Evolutionary conservation across 495 filamentous ascomycete species (phyloP), one percentile per base, ranked within the genome.

Genomic region (Friedmanniomyces simplex): DNA sequence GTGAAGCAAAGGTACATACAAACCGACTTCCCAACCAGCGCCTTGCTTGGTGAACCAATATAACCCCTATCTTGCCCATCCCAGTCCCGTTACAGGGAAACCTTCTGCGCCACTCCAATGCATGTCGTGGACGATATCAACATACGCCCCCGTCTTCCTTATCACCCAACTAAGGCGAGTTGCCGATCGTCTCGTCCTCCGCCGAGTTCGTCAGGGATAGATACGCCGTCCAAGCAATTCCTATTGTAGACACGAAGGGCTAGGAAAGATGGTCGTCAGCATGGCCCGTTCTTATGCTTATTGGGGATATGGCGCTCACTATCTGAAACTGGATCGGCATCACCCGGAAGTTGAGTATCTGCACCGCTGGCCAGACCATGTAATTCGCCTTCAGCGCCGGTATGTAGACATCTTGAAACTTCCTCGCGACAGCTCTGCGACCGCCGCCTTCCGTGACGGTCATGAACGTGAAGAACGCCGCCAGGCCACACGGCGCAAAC

Each of bases 161-260:
- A 4, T 24, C n/a, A 32, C 34, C 32, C 6, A 11, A 5, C 54
- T 57, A 57, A 39, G 54, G 54, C 21, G 54, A 57, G 22, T n/a
- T 25, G 8, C 28, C 51, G 14, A 54, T 49, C 3, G 24, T 34
- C 55, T 62, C 49, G 51, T 95, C 85, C 50, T 91, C 89, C 0
- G 91, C 73, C 25, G 91, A 86, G 69, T 97, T 99, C 54, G 88
- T 93, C 4, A 99, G 78, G 0, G 91, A 96, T 25, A 99, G 81
- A 69, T 96, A 99, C 22, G 89, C 91, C n/a, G 94, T 99, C 94
- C 94, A 99, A 47, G 89, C 90, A 63, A 99, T 96, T 78, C 94
- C 94, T 55, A 99, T 74, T 25, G 87, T 91, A 3, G 91, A 96
- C 13, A 96, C 94, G 68, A 99, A 96, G 1, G 94, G 94, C 93